Percentiles rank a stretch among this genome's conserved stretches.
Conservation (phyloP, 2,329 filamentous ascomycete species). For the Ascochyta clinopodiicola region DNA sequence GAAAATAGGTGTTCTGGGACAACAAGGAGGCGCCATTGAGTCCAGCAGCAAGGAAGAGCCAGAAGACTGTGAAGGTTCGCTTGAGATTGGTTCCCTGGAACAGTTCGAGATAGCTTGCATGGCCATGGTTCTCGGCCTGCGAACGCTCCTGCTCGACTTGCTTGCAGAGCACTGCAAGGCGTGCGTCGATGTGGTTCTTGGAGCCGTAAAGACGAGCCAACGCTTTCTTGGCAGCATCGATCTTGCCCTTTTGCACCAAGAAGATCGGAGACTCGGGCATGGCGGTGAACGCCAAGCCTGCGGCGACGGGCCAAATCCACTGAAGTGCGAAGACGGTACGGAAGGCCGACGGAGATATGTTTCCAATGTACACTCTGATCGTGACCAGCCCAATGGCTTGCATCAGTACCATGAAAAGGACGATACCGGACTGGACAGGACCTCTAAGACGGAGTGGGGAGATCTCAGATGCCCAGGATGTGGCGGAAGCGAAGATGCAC, state of each 20-base stretch:
- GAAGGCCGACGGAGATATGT: conserved; percentile 3
- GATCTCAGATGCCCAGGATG: conserved; percentile 16
- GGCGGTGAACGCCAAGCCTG: background rate
- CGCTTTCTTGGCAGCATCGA: conserved; percentile 3
- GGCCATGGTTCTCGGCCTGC: conserved; percentile 4
- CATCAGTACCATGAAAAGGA: conserved; percentile 13
- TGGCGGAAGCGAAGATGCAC: conserved; percentile 12
- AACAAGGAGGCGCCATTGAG: conserved; percentile 12
- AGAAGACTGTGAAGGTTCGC: conserved; percentile 13
- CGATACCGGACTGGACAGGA: conserved; percentile 12
- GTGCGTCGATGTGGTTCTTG: conserved; percentile 10
- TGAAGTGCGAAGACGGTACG: conserved; percentile 7
- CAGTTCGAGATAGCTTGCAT: conserved; percentile 7
- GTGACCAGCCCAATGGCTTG: conserved; percentile 12
- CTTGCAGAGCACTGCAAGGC: conserved; percentile 4
- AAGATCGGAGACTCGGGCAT: conserved; percentile 17
- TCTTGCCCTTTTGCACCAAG: conserved; percentile 12
- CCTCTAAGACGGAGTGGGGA: conserved; percentile 13
- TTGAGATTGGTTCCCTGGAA: conserved; percentile 11
- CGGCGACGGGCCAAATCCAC: conserved; percentile 12
- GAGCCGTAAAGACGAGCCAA: conserved; percentile 6
- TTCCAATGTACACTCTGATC: conserved; percentile 9
- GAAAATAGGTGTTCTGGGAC: conserved; percentile 12
- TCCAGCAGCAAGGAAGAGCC: conserved; percentile 15
- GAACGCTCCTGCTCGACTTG: conserved; percentile 5